phyloP scores from a whole-genome alignment of 306 rosid species.

The Begonia loranthoides region DNA sequence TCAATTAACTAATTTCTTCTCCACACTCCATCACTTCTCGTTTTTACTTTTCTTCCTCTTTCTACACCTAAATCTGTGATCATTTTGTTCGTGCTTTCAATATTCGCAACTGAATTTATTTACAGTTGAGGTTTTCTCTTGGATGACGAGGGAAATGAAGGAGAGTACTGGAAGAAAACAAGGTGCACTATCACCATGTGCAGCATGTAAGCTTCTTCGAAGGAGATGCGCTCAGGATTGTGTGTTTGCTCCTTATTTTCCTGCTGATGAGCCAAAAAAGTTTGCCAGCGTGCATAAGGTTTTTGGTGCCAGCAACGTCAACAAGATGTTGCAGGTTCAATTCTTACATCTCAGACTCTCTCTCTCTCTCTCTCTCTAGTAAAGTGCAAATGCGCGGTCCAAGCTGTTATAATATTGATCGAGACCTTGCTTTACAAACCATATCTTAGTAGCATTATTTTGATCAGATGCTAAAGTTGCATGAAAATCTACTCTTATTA shows the following conservation, averaged over 20 bases:
- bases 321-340: constrained; percentile 87
- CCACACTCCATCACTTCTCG: background rate
- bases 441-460: no score
- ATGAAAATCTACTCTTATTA: no score
- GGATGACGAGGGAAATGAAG: constrained; percentile 26
- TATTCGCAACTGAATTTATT: no score
- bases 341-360: background rate
- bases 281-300: constrained; percentile 89
- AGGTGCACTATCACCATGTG: constrained; percentile 80
- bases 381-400: background rate
- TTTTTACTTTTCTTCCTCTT: background rate
- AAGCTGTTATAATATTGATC: no score
- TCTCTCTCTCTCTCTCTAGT: constrained; percentile 8
- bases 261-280: constrained; percentile 91
- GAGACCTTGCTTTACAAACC: no score
- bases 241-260: constrained; percentile 91
- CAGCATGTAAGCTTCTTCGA: constrained; percentile 91
- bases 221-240: constrained; percentile 79
- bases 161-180: constrained; percentile 62
- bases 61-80: background rate
- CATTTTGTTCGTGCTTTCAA: no score
- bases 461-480: no score
- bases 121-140: no score
- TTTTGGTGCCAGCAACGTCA: constrained; percentile 97
- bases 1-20: no score